Evolutionary conservation across 768 basidiomycete species (phyloP), one percentile per base, ranked within the genome.

Genomic region (Lentinus brumalis): DNA sequence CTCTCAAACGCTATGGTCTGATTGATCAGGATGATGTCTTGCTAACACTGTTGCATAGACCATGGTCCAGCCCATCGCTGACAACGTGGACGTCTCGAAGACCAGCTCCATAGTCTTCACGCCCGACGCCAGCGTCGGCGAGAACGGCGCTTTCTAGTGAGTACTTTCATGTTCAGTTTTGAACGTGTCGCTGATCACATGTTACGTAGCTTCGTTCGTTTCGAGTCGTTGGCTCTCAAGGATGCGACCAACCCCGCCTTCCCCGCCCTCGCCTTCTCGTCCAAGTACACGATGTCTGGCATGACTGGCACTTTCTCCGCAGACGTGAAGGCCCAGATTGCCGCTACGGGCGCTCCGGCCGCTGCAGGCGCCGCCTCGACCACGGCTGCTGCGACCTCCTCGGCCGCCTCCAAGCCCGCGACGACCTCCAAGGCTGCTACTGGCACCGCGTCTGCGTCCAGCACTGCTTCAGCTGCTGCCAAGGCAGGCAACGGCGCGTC

Each of bases 281-380:
- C 92, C 64, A 83, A 83, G 67, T 94, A 92, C 79, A 77, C 77
- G 92, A 64, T 94, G 70, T 66, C 73, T n/a, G 75, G 79, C 58
- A 93, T 93, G 92, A 81, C 79, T 3, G 93, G 93, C 35, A 69
- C 69, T 0, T 95, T 93, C 79, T 86, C 79, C 70, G 66, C 79
- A 1, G 64, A 79, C 2, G 71, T 87, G 16, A 77, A 82, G 55
- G 74, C 80, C 5, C 79, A 89, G 69, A 87, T 94, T 66, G 76
- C 77, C 45, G 88, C 85, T 65, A 77, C 83, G 1, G 81, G 83
- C 4, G 85, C 87, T 1, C 81, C 86, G 44, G 77, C 84, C 9
- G 80, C 79, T n/a, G 77, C 73, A 1, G 65, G 81, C 11, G 52
- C 76, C 21, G 15, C 75, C 0, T 39, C 72, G 3, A 5, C 74